Evolutionary conservation across 768 basidiomycete species (phyloP), one percentile per base, ranked within the genome.

Genomic region (Tylopilus felleus): DNA sequence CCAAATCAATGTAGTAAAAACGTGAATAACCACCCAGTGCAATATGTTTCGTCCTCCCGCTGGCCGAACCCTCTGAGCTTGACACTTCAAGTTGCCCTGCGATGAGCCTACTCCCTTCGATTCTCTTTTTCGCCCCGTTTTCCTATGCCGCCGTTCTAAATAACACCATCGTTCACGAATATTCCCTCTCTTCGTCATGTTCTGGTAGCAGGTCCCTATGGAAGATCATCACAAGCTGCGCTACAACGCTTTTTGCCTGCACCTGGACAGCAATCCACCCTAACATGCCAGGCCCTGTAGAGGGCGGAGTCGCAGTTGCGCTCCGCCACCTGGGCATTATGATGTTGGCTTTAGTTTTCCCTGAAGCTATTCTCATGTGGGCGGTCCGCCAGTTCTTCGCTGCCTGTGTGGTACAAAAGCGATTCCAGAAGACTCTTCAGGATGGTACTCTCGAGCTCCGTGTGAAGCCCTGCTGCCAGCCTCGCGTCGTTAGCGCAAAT

Each of bases 201-300:
- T 6, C 44, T n/a, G 44, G 28, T 12, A 29, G 1, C 1, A 12
- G n/a, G n/a, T n/a, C 44, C 44, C 10, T 46, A 31, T 46, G 44
- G 44, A 29, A 21, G 8, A 46, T 46, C 19, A 21, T 46, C 28
- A 21, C 19, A 4, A 46, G 28, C 19, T 46, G 29, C 31, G 28
- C 14, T 21, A 21, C 44, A 16, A 46, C 44, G 12, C 29, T 29
- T 46, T 46, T 46, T 21, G 44, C 29, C 13, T 46, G 44, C 28
- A 6, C 44, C 5, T 46, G 44, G 44, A 31, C 44, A 14, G 44
- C 44, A 29, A 46, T 46, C 19, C 44, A 31, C 28, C 44, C 44
- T 31, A 29, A 46, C 13, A 22, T 46, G 29, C 44, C 29, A 4
- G 44, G 29, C 2, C 29, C 13, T 13, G 28, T 4, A 12, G 44